phyloP scores from a whole-genome alignment of 768 basidiomycete species.

The Kwoniella dendrophila region DNA sequence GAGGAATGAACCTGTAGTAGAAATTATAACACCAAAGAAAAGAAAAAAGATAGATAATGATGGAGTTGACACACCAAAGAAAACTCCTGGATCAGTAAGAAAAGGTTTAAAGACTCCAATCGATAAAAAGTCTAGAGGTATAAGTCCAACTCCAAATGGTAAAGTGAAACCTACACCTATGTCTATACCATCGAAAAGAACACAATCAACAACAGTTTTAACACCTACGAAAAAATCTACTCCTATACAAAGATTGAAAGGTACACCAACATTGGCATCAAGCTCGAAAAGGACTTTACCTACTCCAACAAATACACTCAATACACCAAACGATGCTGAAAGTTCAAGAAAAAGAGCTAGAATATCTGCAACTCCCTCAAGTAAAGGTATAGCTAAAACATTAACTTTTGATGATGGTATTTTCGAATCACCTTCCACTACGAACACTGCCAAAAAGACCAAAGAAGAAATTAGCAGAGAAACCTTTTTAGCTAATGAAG shows the following conservation, averaged over 20 bases:
- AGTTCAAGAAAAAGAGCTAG: slow-evolving; percentile 18
- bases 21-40: slow-evolving; percentile 17
- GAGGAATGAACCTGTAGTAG: slow-evolving; percentile 14
- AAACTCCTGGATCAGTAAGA: too few species aligned
- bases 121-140: background rate
- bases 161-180: background rate
- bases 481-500: slow-evolving; percentile 50
- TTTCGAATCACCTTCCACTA: slow-evolving; percentile 6
- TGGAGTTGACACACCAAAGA: background rate
- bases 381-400: slow-evolving; percentile 1
- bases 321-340: background rate
- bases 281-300: slow-evolving; percentile 9
- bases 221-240: slow-evolving; percentile 11
- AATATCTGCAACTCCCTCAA: slow-evolving; percentile 4
- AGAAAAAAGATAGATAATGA: slow-evolving; percentile 3
- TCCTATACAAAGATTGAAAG: background rate
- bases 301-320: slow-evolving; percentile 11
- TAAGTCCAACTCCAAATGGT: slow-evolving; percentile 18
- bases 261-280: slow-evolving; percentile 17
- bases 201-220: background rate
- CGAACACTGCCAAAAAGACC: background rate
- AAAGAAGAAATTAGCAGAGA: slow-evolving; percentile 20
- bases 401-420: slow-evolving; percentile 20
- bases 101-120: too few species aligned
- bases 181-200: background rate